Evolutionary conservation across 225 moss, liverwort and hornwort species (phyloP).

Genomic region (Ulota crispa): DNA sequence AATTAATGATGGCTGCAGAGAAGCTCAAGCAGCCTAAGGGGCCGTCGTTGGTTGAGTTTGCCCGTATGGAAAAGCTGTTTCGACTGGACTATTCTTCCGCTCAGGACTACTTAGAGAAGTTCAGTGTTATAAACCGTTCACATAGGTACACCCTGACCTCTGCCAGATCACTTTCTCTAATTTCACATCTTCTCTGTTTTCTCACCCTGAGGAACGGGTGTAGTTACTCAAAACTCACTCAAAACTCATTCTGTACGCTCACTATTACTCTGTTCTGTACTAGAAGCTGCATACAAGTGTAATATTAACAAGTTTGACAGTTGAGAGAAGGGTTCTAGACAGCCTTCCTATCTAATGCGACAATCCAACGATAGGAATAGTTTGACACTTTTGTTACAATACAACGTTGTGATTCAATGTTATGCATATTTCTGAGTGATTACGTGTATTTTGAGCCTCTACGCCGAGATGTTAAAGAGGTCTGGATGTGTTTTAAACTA

Average conservation of each 20-base stretch:
- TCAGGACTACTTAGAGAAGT: conserved; percentile 54
- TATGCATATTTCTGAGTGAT: not conserved
- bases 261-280: not conserved
- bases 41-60: conserved; percentile 54
- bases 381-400: too few species aligned
- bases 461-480: not conserved
- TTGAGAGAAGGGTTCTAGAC: not conserved
- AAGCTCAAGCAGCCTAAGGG: conserved; percentile 59
- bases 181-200: not conserved
- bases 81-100: conserved; percentile 46
- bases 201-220: not conserved
- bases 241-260: not conserved
- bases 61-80: conserved; percentile 61
- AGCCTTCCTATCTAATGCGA: not conserved
- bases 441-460: not conserved
- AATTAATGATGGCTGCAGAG: conserved; percentile 55
- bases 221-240: not conserved
- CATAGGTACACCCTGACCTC: conserved; percentile 38
- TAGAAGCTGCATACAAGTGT: not conserved
- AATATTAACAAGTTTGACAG: not conserved
- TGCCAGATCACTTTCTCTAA: not conserved
- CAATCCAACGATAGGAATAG: too few species aligned
- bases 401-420: not conserved
- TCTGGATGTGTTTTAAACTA: not conserved
- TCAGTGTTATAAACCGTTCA: conserved; percentile 47